Percentiles rank a stretch among this genome's conserved stretches.
These are phyloP conservation scores for Ramaria sp. DNA, from an alignment of 768 basidiomycete genomes.

Conservation along the genomic window DNA sequence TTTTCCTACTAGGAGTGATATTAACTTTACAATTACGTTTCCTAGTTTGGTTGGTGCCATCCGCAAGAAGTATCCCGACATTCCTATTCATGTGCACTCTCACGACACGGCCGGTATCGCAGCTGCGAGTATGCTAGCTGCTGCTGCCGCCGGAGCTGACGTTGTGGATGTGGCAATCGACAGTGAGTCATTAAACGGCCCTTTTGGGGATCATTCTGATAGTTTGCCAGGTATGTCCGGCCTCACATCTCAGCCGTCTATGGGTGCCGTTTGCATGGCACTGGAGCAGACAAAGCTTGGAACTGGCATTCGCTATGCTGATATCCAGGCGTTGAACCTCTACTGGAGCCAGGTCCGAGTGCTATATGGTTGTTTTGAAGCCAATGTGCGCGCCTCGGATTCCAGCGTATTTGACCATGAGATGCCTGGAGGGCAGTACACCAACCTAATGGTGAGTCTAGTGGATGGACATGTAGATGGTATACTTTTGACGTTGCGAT, in stretches of 20 bases:
- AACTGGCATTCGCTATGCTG: conserved; percentile 92
- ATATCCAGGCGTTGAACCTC: conserved; percentile 92
- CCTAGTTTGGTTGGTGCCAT: conserved; percentile 90
- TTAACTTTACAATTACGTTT: not conserved
- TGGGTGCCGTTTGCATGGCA: conserved; percentile 94
- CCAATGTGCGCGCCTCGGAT: conserved; percentile 93
- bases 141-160: conserved; percentile 94
- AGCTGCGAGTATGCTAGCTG: conserved; percentile 93
- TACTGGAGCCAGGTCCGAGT: conserved; percentile 98
- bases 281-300: conserved; percentile 90
- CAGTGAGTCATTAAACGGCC: conserved; percentile 42
- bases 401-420: conserved; percentile 98
- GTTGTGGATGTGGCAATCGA: conserved; percentile 98
- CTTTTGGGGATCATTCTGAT: conserved; percentile 1
- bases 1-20: not conserved
- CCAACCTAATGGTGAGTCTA: conserved; percentile 75
- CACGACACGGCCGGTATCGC: conserved; percentile 99
- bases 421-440: conserved; percentile 98
- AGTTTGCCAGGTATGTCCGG: conserved; percentile 81
- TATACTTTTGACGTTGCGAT: conserved; percentile 11
- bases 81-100: conserved; percentile 98
- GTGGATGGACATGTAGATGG: conserved; percentile 14
- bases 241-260: conserved; percentile 94
- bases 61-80: conserved; percentile 89
- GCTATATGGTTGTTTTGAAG: conserved; percentile 95